Percentiles rank a stretch among this genome's conserved stretches.
These are phyloP conservation scores for Chytridium lagenaria DNA, from an alignment of 371 early-diverging fungal species.

Conservation along the genomic window DNA sequence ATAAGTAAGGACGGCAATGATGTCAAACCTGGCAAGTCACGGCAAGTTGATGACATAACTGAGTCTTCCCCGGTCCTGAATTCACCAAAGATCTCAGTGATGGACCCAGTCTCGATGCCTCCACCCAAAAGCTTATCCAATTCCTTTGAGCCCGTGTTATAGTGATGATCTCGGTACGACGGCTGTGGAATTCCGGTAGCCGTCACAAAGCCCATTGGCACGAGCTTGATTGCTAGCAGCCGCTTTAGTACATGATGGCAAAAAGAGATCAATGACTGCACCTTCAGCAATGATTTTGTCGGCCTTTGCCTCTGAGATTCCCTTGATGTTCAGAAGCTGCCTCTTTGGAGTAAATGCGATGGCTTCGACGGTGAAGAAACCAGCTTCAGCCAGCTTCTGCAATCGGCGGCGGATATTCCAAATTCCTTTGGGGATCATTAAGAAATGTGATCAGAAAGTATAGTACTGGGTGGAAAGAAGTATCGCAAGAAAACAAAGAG, in stretches of 20 bases:
- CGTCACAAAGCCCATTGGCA: constrained; percentile 98
- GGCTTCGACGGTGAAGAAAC: constrained; percentile 94
- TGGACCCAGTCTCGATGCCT: constrained; percentile 98
- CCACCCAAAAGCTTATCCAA: constrained; percentile 96
- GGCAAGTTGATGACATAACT: constrained; percentile 98
- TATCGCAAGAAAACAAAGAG: too few relatives aligned
- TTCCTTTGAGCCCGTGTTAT: constrained; percentile 96
- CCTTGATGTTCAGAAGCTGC: constrained; percentile 89
- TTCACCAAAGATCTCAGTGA: constrained; percentile 99
- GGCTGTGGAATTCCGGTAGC: constrained; percentile 94
- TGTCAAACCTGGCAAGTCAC: constrained; percentile 91
- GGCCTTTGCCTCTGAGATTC: constrained; percentile 98
- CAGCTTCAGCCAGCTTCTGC: constrained; percentile 76
- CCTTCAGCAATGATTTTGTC: constrained; percentile 97
- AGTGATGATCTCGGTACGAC: constrained; percentile 83
- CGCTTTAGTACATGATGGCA: too few relatives aligned
- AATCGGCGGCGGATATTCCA: constrained; percentile 49
- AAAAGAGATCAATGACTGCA: constrained; percentile 50
- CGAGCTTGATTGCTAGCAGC: constrained; percentile 90
- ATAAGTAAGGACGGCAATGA: neutral
- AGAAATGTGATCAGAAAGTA: too few relatives aligned
- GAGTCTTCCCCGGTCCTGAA: constrained; percentile 99
- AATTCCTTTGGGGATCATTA: constrained; percentile 44
- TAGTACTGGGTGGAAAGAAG: too few relatives aligned
- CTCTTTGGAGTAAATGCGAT: constrained; percentile 98